These are phyloP conservation scores for Tricholoma terreum DNA, from an alignment of 768 basidiomycete species.

Conservation along the genomic window DNA sequence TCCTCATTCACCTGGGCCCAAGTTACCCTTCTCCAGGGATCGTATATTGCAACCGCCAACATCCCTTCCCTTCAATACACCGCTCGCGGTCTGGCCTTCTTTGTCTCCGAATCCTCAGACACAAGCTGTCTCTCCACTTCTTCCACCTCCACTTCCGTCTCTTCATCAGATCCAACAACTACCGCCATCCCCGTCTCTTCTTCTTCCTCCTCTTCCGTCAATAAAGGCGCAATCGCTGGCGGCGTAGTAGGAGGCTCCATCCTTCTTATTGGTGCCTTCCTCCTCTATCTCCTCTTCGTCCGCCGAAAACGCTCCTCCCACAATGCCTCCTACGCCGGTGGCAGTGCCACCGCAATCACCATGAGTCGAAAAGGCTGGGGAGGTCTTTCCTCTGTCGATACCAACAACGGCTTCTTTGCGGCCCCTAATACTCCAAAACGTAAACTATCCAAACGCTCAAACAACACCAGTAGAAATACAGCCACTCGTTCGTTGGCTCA, in stretches of 20 bases:
- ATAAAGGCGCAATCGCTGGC: constrained; percentile 48
- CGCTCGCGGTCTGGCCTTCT: constrained; percentile 24
- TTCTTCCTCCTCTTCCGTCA: constrained; percentile 24
- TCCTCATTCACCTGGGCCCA: constrained; percentile 39
- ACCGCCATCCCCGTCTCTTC: constrained; percentile 18
- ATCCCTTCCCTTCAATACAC: constrained; percentile 19
- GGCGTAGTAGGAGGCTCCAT: constrained; percentile 47
- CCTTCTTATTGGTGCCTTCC: constrained; percentile 29
- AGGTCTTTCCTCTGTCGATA: constrained; percentile 19
- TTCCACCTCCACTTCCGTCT: constrained; percentile 4
- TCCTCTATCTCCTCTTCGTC: constrained; percentile 25
- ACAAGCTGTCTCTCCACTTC: constrained; percentile 33
- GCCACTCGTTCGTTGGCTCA: background rate
- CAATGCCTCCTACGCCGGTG: background rate
- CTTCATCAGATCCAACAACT: constrained; percentile 10
- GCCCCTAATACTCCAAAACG: background rate
- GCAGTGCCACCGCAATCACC: background rate
- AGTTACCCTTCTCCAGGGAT: constrained; percentile 47
- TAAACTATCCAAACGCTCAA: background rate
- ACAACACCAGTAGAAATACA: constrained; percentile 1
- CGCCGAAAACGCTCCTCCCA: constrained; percentile 1
- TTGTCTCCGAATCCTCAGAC: constrained; percentile 27
- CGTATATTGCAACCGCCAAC: constrained; percentile 39
- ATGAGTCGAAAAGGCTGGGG: constrained; percentile 13
- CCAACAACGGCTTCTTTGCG: background rate